Evolutionary conservation across 805 yeast species (phyloP), one percentile per base, ranked within the genome.

Genomic region (Lipomyces oligophaga): DNA sequence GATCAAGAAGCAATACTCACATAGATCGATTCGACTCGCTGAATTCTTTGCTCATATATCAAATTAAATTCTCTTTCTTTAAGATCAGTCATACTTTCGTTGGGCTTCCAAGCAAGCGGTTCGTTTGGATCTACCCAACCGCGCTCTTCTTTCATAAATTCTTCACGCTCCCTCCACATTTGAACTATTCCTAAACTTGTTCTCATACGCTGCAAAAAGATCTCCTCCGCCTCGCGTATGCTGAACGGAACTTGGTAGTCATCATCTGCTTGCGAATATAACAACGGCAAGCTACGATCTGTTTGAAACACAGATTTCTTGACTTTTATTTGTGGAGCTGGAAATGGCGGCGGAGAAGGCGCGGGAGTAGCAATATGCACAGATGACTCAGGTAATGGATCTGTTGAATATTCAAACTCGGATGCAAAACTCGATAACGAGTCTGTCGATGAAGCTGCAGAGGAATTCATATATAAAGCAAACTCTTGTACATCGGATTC

Each of bases 361-460:
- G 83, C 84, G 0, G 95, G 96, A 0, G 96, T 86, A 0, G 96
- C 89, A 8, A 87, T 74, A 62, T 84, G 89, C 4, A 81, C 68
- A 0, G 76, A 66, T 33, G 78, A 80, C 0, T 75, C 67, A 1
- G 81, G 82, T 19, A 77, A 62, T 30, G 71, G 68, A 10, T 71
- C 66, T 38, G 71, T 68, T 3, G 71, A 57, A 4, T 72, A 64
- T 45, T 73, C 76, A 3, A 44, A 44, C 8, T 44, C 48, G 18
- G 48, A 44, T 16, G 70, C 52, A 57, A 71, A 67, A 8, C 65
- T 50, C 0, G 42, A 33, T 6, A 43, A 16, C 11, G 47, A 43
- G 11, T 85, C 76, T 79, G 69, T 2, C 84, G 82, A 26, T 73
- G 73, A 40, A 75, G 82, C 40, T 81, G 70, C 54, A 73, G 52